Evolutionary conservation across 2,329 filamentous ascomycete genomes (phyloP).

Genomic region (Lachnellula cervina): DNA sequence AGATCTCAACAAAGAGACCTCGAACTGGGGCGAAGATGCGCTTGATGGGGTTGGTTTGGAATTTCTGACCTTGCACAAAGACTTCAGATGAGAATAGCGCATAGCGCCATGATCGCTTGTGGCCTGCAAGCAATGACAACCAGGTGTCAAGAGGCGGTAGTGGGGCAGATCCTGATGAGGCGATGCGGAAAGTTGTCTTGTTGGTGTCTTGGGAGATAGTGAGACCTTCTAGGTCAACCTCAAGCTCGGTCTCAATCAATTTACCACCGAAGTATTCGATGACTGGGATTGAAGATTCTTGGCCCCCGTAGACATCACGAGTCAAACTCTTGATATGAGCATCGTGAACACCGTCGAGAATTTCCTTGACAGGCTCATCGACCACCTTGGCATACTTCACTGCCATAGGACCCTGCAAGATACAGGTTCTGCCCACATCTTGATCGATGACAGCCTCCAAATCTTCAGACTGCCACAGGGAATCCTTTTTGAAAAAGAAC

Average conservation of each 20-base stretch:
- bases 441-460: conserved; percentile 92
- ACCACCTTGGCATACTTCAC: conserved; percentile 84
- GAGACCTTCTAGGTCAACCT: conserved; percentile 78
- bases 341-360: conserved; percentile 85
- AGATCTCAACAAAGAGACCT: conserved; percentile 86
- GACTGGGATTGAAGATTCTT: conserved; percentile 70
- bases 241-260: conserved; percentile 64
- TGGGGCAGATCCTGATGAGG: conserved; percentile 65
- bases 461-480: conserved; percentile 97
- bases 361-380: conserved; percentile 92
- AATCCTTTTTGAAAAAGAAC: conserved; percentile 99
- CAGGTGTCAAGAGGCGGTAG: conserved; percentile 79
- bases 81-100: conserved; percentile 92
- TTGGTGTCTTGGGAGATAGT: conserved; percentile 73
- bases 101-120: conserved; percentile 85
- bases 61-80: conserved; percentile 91
- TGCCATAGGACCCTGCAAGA: conserved; percentile 90
- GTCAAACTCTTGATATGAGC: conserved; percentile 78
- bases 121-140: conserved; percentile 82
- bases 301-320: conserved; percentile 71
- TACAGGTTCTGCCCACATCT: conserved; percentile 93
- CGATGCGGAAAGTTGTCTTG: conserved; percentile 81
- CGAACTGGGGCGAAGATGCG: conserved; percentile 82
- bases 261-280: conserved; percentile 96
- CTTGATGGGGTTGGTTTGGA: conserved; percentile 93